Base-by-base conservation (phyloP, 2,329 filamentous ascomycete genomes). In the Fusarium decemcellulare region DNA sequence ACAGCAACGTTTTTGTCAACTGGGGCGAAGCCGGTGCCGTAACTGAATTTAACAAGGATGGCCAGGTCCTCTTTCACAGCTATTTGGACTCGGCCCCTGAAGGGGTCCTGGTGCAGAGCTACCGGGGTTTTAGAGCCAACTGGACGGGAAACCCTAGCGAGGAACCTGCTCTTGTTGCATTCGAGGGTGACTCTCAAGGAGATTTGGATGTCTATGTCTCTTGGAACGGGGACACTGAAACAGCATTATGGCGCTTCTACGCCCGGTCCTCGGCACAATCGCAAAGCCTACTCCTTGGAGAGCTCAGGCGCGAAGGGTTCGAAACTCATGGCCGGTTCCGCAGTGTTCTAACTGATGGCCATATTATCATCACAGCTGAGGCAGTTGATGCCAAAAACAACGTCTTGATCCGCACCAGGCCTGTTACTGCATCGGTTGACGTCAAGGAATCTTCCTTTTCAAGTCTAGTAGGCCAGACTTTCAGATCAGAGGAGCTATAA, bases 21-120 rank as follows among this genome's bases (percentile, higher is more conserved):
- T 91, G 88, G 88, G 88, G 88, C 2, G 82, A 81, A 0, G 81
- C 81, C 23, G 84, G 84, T 0, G 82, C 82, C 5, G 68, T 86
- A 18, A 86, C 83, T 2, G 84, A 85, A 69, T 82, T 85, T 68
- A 78, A 77, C 2, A 67, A 77, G 2, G 81, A 84, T 16, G 87
- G 87, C 9, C 77, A 79, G 4, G 73, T 83, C 6, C 75, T 90
- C 14, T 87, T 88, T 78, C 85, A 89, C 61, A 81, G 80, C 7
- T 84, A 85, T 69, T 78, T 88, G 37, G 81, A 81, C 54, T 43
- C 46, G 1, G 29, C 32, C 34, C 47, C 47, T 2, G 47, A 50
- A 16, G 5, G 73, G 72, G 43, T 76, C 75, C 65, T 74, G 73
- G 73, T 86, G 1, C 83, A 86, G 72, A 87, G 84, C 55, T 90